Evolutionary conservation across 2,329 filamentous ascomycete species (phyloP), one percentile per base, ranked within the genome.

Genomic region (Chaetomium sp.): DNA sequence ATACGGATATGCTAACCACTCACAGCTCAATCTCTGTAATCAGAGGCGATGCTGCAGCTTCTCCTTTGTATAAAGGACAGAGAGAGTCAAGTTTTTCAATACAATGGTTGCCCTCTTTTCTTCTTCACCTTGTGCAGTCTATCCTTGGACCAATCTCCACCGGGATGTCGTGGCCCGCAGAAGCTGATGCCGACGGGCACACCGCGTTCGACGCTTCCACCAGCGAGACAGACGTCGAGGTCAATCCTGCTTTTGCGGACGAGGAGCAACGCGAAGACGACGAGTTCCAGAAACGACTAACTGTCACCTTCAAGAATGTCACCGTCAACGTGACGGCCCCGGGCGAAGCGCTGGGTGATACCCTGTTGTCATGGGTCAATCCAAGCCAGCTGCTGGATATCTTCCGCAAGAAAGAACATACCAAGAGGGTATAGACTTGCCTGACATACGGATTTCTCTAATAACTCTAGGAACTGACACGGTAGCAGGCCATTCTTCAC

Each of bases 151-250:
- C 7, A 42, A 25, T 21, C 9, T 56, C 33, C 21, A 27, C 25
- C 35, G 19, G 35, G 35, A 59, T 59, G 57, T 51, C n/a, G 45
- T 59, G 45, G 57, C 27, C 57, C 45, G 16, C 29, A 35, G 25
- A 59, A 35, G 45, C 29, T 19, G n/a, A 13, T 31, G 57, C 45
- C 45, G 29, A 35, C 57, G 7, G 45, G 45, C 57, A 59, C 16
- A 23, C 57, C 12, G 27, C 35, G 5, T 59, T 59, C 29, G 57
- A 59, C 29, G 45, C 45, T 13, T 59, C 45, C 3, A 31, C 45
- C 5, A 59, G 57, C 45, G 57, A 59, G n/a, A 59, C 57, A 10
- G 57, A 59, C 29, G 57, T 59, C 57, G 57, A 59, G n/a, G n/a
- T 59, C 38, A 59, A 10, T 10, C 45, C 12, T 5, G 29, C 13